These are phyloP conservation scores for Yarrowia sp. DNA, from an alignment of 805 yeast species.

Conservation along the genomic window DNA sequence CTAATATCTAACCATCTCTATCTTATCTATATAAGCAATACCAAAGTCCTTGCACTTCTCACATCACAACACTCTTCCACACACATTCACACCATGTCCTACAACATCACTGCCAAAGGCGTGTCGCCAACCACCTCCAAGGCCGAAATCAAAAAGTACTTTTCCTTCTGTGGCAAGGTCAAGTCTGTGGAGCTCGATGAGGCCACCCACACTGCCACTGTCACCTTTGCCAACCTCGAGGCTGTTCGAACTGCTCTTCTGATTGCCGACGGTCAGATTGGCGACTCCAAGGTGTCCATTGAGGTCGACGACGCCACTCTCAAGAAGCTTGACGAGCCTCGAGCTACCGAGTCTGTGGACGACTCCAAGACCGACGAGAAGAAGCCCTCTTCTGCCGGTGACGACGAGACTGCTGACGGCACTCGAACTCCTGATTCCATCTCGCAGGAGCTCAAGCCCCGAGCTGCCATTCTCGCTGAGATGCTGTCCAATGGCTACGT, in stretches of 20 bases:
- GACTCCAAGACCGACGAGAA: conserved; percentile 40
- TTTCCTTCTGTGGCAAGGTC: conserved; percentile 74
- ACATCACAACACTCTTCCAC: neutral
- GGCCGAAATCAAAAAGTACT: conserved; percentile 67
- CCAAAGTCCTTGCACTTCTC: too few species aligned
- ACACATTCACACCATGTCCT: conserved; percentile 17
- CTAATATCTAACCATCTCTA: neutral
- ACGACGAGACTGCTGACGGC: conserved; percentile 42
- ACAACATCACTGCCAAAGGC: conserved; percentile 61
- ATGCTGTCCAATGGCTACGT: conserved; percentile 76
- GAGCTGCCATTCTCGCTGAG: conserved; percentile 76
- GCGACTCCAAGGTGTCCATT: conserved; percentile 62
- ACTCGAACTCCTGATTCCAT: conserved; percentile 56
- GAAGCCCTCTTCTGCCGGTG: conserved; percentile 41
- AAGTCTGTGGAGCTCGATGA: conserved; percentile 45
- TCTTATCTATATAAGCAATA: conserved; percentile 19
- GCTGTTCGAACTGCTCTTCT: conserved; percentile 77
- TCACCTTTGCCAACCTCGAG: conserved; percentile 61
- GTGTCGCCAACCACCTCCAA: conserved; percentile 60
- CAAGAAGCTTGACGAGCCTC: conserved; percentile 32
- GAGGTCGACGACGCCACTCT: conserved; percentile 46
- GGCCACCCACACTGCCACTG: conserved; percentile 55
- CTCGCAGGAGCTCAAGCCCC: conserved; percentile 79
- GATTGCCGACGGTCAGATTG: conserved; percentile 76
- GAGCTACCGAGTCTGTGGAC: neutral